Conservation (phyloP, 805 yeast species). For the Saccharomycopsis synnaedendra region DNA sequence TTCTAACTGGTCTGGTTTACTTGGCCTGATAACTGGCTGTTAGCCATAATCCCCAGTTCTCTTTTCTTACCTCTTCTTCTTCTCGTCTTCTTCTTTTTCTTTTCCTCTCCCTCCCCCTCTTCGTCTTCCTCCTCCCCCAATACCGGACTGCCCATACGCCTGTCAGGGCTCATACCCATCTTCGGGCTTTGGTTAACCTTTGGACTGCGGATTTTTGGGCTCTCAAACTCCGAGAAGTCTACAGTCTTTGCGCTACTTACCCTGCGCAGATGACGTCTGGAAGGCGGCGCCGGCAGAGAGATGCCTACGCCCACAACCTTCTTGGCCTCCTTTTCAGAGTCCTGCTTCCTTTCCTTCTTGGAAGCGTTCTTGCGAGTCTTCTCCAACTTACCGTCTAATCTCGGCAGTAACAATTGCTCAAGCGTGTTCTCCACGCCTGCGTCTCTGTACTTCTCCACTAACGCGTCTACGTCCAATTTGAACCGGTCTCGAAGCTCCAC, state of each 20-base stretch:
- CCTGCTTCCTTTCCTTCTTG: background rate
- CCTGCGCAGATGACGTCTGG: constrained; percentile 8
- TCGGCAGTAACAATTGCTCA: background rate
- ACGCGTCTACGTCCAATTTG: constrained; percentile 19
- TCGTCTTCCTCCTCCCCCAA: background rate
- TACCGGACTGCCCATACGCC: background rate
- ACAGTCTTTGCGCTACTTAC: constrained; percentile 6
- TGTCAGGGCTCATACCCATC: background rate
- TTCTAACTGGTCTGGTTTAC: no score
- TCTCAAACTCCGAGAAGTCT: constrained; percentile 15
- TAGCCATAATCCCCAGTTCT: no score
- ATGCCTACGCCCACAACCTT: background rate
- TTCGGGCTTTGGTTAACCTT: background rate
- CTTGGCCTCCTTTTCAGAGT: constrained; percentile 6
- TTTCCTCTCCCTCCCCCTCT: constrained; percentile 4
- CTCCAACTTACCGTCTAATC: background rate
- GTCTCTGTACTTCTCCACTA: constrained; percentile 24
- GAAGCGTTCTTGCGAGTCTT: background rate
- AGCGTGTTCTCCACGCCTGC: constrained; percentile 15
- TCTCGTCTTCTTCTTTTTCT: constrained; percentile 14
- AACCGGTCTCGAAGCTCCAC: constrained; percentile 27
- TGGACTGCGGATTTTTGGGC: background rate
- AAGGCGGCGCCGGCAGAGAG: background rate
- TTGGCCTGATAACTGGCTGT: no score
- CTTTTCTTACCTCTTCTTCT: constrained; percentile 15